Percentiles rank a stretch among this genome's conserved stretches.
Conservation (phyloP, 352 stramenopile genomes). For the Phytophthora uliginosa region DNA sequence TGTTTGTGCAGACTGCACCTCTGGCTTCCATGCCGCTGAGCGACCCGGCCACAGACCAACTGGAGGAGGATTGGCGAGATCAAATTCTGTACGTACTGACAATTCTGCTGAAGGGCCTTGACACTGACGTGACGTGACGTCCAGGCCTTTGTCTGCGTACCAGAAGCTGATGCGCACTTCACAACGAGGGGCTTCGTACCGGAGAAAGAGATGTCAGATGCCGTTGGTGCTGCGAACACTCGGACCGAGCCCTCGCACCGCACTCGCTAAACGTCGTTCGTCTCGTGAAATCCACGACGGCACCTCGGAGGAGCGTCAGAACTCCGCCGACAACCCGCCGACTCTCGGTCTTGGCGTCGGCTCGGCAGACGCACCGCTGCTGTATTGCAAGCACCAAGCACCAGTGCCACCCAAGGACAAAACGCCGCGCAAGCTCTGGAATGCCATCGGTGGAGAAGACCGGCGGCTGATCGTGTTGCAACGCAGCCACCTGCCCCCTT, state of each 20-base stretch:
- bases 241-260: constrained; percentile 32
- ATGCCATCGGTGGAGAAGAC: constrained; percentile 80
- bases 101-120: not conserved
- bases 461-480: constrained; percentile 76
- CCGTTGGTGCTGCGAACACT: constrained; percentile 36
- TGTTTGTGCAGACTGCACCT: not conserved
- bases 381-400: constrained; percentile 73
- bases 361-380: constrained; percentile 30
- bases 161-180: constrained; percentile 34
- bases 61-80: constrained; percentile 54
- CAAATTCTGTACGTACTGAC: constrained; percentile 44
- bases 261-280: constrained; percentile 4
- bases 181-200: constrained; percentile 25
- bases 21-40: not conserved
- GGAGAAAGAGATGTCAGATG: constrained; percentile 31
- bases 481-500: constrained; percentile 51
- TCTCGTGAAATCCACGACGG: constrained; percentile 3
- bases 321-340: constrained; percentile 5
- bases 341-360: constrained; percentile 23
- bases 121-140: constrained; percentile 2
- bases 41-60: constrained; percentile 8
- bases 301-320: constrained; percentile 8
- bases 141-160: constrained; percentile 44
- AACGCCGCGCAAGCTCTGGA: constrained; percentile 81
- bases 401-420: constrained; percentile 64